These are phyloP conservation scores for Crucibulum laeve DNA, from an alignment of 768 basidiomycete genomes.

Conservation along the genomic window DNA sequence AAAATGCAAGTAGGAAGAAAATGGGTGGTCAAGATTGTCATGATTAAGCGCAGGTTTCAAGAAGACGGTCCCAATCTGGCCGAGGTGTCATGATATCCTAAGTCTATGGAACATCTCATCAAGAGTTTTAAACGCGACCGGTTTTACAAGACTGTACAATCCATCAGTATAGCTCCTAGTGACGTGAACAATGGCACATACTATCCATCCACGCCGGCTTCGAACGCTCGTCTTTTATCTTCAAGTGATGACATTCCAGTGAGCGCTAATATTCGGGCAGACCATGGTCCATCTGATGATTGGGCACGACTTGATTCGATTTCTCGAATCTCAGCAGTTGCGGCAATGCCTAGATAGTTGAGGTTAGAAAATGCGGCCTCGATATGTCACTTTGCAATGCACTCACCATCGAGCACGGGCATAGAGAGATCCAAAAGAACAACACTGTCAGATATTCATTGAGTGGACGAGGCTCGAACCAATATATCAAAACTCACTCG, in stretches of 20 bases:
- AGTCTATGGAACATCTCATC: conserved; percentile 80
- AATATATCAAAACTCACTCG: conserved; percentile 53
- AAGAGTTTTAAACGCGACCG: conserved; percentile 89
- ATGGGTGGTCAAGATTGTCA: not conserved
- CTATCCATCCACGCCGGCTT: conserved; percentile 95
- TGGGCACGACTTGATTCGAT: conserved; percentile 49
- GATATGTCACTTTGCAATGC: not conserved
- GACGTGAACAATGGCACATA: conserved; percentile 42
- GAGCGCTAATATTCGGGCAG: conserved; percentile 73
- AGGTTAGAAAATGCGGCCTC: not conserved
- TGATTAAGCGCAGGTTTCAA: not conserved
- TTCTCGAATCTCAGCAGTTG: conserved; percentile 77
- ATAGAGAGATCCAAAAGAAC: conserved; percentile 89
- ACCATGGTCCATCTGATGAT: conserved; percentile 17
- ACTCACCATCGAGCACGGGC: conserved; percentile 85
- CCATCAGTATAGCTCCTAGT: too few relatives aligned
- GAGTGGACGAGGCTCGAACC: not conserved
- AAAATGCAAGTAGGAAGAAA: not conserved
- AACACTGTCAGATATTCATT: conserved; percentile 44
- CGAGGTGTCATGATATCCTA: conserved; percentile 35
- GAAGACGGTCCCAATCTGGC: not conserved
- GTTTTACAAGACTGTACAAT: conserved; percentile 95
- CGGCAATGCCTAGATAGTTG: conserved; percentile 61
- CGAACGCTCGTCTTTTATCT: conserved; percentile 87
- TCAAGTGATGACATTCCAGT: conserved; percentile 94